phyloP scores from a whole-genome alignment of 2,329 filamentous ascomycete species.

The Proliferodiscus dingleyae region DNA sequence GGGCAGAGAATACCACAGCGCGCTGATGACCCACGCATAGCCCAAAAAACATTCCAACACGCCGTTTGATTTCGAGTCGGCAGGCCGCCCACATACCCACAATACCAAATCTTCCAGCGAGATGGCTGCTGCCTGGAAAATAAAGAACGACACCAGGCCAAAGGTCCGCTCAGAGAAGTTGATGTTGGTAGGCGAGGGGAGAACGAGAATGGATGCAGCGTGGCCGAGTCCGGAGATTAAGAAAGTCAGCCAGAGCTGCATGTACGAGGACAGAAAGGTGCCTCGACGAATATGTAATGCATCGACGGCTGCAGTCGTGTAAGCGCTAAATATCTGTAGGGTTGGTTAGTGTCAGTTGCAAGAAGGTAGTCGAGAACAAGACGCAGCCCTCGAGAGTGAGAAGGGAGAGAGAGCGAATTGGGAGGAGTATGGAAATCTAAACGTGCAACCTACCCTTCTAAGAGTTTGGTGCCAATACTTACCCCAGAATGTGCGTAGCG shows the following conservation, averaged over 20 bases:
- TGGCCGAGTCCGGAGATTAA: slow-evolving; percentile 1
- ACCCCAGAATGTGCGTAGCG: slow-evolving; percentile 4
- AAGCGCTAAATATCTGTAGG: background rate
- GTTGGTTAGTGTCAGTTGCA: too few relatives aligned
- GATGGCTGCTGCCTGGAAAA: slow-evolving; percentile 5
- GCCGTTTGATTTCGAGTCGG: background rate
- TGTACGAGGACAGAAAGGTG: slow-evolving; percentile 5
- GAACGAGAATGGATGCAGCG: background rate
- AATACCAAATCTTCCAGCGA: slow-evolving; percentile 5
- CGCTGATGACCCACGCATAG: background rate
- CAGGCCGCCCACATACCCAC: background rate
- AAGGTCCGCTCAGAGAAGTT: background rate
- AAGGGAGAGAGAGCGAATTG: background rate
- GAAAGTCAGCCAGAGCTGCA: slow-evolving; percentile 1
- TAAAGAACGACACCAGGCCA: slow-evolving; percentile 3
- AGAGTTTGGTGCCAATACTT: slow-evolving; percentile 6
- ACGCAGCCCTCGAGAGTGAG: background rate
- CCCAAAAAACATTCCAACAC: background rate
- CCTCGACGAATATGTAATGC: background rate
- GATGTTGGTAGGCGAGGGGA: slow-evolving; percentile 1
- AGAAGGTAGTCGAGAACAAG: too few relatives aligned
- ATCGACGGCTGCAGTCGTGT: background rate
- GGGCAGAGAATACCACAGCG: background rate
- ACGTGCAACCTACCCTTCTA: too few relatives aligned
- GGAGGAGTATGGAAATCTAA: too few relatives aligned